A percentile compares a stretch with the other conserved stretches of the same genome.
Evolutionary conservation across 2,329 filamentous ascomycete genomes (phyloP).

Genomic region (Xylariomycetidae sp.): DNA sequence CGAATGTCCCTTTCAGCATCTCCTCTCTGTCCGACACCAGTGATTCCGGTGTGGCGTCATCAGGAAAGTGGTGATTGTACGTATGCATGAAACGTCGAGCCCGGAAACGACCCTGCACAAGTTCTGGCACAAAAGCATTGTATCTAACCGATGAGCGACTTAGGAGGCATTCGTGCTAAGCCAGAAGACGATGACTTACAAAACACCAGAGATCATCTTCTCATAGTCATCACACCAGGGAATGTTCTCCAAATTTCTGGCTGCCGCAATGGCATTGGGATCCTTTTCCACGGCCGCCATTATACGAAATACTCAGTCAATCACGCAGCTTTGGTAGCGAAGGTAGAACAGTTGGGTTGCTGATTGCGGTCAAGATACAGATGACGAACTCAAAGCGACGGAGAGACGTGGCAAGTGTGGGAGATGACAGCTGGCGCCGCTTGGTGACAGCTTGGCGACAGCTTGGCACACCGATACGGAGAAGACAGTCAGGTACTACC

Average conservation of each 20-base stretch:
- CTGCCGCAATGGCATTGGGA: conserved; percentile 7
- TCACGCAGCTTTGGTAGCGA: no score
- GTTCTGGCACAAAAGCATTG: conserved; percentile 41
- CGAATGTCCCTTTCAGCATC: conserved; percentile 46
- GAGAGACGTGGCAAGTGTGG: no score
- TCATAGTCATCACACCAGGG: conserved; percentile 49
- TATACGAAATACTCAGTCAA: no score
- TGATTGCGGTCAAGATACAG: no score
- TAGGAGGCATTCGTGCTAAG: conserved; percentile 1
- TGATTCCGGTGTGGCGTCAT: conserved; percentile 37
- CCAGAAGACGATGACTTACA: conserved; percentile 36
- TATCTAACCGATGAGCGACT: conserved; percentile 34
- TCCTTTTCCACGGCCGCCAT: conserved; percentile 12
- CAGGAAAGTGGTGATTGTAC: conserved; percentile 54
- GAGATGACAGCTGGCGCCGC: no score
- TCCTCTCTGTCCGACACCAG: conserved; percentile 35
- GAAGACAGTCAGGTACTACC: no score
- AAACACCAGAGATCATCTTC: conserved; percentile 60
- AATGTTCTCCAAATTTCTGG: conserved; percentile 8
- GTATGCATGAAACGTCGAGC: conserved; percentile 52
- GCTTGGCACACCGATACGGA: no score
- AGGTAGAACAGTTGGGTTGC: no score
- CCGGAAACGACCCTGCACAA: conserved; percentile 46
- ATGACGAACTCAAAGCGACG: no score
- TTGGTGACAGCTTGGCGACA: no score